phyloP scores from a whole-genome alignment of 129 eudicot species.

The Erigeron canadensis region DNA sequence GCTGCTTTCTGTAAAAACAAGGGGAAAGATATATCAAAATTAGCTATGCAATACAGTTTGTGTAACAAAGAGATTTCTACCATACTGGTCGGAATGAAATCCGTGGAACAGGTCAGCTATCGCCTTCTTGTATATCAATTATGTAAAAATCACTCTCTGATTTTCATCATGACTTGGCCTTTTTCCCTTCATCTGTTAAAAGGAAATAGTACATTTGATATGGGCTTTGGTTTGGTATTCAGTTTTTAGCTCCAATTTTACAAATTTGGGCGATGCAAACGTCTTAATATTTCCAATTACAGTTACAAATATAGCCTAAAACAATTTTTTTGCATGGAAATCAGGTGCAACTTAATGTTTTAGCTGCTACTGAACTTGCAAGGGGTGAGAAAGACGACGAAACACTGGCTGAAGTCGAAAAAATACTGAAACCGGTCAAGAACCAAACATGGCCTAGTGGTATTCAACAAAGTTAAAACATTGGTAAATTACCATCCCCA shows the following conservation, averaged over 20 bases:
- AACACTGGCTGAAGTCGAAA: slow-evolving; percentile 55
- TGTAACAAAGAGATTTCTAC: slow-evolving; percentile 71
- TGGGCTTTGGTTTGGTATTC: neutral
- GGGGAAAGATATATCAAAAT: slow-evolving; percentile 73
- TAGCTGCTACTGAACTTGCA: slow-evolving; percentile 63
- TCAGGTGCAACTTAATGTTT: slow-evolving; percentile 81
- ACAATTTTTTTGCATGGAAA: neutral
- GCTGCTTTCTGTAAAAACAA: slow-evolving; percentile 70
- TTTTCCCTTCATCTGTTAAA: neutral
- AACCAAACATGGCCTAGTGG: slow-evolving; percentile 96
- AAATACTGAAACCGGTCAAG: slow-evolving; percentile 77
- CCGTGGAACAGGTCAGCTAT: slow-evolving; percentile 64
- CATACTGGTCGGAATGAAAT: slow-evolving; percentile 88
- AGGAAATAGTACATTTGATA: neutral
- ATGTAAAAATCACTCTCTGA: neutral
- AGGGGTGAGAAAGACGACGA: slow-evolving; percentile 62
- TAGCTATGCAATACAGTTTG: slow-evolving; percentile 92
- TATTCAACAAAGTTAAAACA: slow-evolving; percentile 45
- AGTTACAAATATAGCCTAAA: neutral
- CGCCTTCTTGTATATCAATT: neutral
- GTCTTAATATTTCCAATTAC: neutral
- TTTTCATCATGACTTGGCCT: neutral
- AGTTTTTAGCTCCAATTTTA: neutral
- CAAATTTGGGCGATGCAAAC: neutral
- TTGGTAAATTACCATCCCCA: neutral